Evolutionary conservation across 352 stramenopile species (phyloP), one percentile per base, ranked within the genome.

Genomic region (Globisporangium middletonii): DNA sequence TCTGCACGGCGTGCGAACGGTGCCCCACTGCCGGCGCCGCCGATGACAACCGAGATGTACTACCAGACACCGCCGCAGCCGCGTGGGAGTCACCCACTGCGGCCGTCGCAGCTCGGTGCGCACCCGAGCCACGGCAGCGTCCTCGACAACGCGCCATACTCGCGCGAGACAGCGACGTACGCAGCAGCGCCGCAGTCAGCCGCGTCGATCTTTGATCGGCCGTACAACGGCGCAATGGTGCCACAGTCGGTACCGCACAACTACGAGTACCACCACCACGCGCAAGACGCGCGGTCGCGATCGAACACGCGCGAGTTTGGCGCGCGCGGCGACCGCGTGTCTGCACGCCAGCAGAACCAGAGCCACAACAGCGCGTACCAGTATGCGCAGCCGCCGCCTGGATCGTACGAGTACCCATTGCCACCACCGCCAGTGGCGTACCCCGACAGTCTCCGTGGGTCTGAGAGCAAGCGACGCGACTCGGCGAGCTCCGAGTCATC

Each of bases 401-500:
- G 63, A 16, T 45, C 68, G 44, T 67, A 73, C 45, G 69, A 77
- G 18, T 67, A 49, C 50, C 56, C 18, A 43, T 45, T 15, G 58
- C 41, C 23, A 16, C 54, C 37, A 2, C 37, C 7, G 4, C 48
- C 53, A 9, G 18, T 56, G 4, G 37, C 18, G 37, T 55, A 57
- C 53, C 35, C 52, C 47, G 27, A 53, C 42, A 60, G 52, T 50
- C 19, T 55, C 11, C 42, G 51, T 18, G 65, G 55, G 3, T 65
- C 50, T 7, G 61, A 60, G 42, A 62, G 57, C 27, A 64, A 57
- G 27, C 60, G 52, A 4, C 68, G 41, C 30, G 62, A 75, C 50
- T 91, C 81, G 2, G 71, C 61, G 30, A 86, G 81, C 52, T 92
- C 79, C 0, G 69, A 77, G 23, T 91, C 80, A 27, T 92, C 81